Evolutionary conservation across 177 flowering plant species (phyloP), one percentile per base, ranked within the genome.

Genomic region (Vitis hybrid): DNA sequence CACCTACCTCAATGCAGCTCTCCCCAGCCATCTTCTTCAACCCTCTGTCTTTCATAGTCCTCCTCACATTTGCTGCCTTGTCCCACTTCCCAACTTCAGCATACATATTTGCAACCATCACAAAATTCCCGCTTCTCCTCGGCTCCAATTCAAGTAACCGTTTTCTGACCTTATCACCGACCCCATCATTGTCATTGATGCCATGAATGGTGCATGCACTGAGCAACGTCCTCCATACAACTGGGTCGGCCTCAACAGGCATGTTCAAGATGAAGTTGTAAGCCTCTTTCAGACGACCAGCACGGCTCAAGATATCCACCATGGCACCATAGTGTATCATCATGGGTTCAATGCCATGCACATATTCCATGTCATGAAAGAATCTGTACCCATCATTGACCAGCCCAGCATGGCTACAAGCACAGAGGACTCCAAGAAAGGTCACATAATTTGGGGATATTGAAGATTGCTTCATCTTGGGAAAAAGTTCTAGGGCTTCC

Each of bases 251-350:
- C 63, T 85, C 78, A 5, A 80, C 26, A 6, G 92, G 92, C 89
- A 91, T 85, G 58, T 61, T 66, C 59, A 8, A 39, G 18, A 93
- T 85, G 72, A 88, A 90, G 16, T 54, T 19, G 73, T 86, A 88
- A 19, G 97, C 98, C 69, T 93, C 93, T 51, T 76, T 66, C 26
- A 93, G 80, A 69, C 19, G 86, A 20, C 94, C 98, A 39, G 86
- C 87, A 19, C 97, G 93, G 66, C 90, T 86, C 66, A 91, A 79
- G 22, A 87, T 71, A 81, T 93, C 97, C 4, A 90, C 98, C 97
- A 90, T 88, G 16, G 90, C 86, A 68, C 92, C 88, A 55, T 81
- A 91, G 76, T 93, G 98, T 53, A 71, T 73, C 82, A 83, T 73
- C 75, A 39, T 75, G 3, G 97, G 97, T 71, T 84, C 65, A 31